A percentile compares a stretch with the other conserved stretches of the same genome.
Evolutionary conservation across 1,284 basidiomycete species (phyloP).

Genomic region (Apiotrichum montevideense): DNA sequence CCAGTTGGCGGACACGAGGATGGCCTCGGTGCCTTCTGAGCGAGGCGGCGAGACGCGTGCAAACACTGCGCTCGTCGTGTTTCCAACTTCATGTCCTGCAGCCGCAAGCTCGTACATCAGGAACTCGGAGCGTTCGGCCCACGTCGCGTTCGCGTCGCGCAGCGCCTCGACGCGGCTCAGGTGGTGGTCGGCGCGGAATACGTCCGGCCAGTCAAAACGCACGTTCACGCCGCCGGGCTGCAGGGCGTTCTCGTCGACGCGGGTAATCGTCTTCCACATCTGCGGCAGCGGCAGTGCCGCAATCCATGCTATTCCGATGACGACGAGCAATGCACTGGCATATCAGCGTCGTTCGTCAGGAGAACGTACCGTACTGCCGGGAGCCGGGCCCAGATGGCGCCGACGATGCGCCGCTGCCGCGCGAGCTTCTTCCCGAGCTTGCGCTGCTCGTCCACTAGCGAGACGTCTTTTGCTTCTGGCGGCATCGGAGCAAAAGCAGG

Average conservation of each 20-base stretch:
- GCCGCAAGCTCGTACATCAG: conserved; percentile 18
- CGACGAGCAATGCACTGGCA: conserved; percentile 49
- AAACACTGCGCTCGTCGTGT: conserved; percentile 57
- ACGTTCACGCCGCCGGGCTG: conserved; percentile 83
- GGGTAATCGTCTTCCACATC: conserved; percentile 61
- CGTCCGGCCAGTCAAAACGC: conserved; percentile 82
- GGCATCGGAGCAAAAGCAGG: not conserved
- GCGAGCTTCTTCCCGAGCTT: conserved; percentile 5
- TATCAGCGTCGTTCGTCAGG: not conserved
- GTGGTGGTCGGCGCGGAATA: conserved; percentile 72
- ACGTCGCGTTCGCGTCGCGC: conserved; percentile 58
- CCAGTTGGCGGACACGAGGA: conserved; percentile 86
- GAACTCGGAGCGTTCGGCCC: conserved; percentile 51
- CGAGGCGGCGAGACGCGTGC: conserved; percentile 76
- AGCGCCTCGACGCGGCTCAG: conserved; percentile 63
- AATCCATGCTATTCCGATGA: conserved; percentile 68
- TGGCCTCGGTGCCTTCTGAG: conserved; percentile 80
- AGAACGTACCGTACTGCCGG: conserved; percentile 5
- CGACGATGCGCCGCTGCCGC: conserved; percentile 4
- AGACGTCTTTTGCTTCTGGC: not conserved
- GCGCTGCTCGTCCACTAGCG: conserved; percentile 9
- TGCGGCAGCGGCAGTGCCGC: conserved; percentile 59
- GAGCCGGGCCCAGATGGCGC: conserved; percentile 2
- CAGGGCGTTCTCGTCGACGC: conserved; percentile 88
- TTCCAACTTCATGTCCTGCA: conserved; percentile 22